Evolutionary conservation across 257 asterid genomes (phyloP).

Genomic region (Nicotiana attenuata): DNA sequence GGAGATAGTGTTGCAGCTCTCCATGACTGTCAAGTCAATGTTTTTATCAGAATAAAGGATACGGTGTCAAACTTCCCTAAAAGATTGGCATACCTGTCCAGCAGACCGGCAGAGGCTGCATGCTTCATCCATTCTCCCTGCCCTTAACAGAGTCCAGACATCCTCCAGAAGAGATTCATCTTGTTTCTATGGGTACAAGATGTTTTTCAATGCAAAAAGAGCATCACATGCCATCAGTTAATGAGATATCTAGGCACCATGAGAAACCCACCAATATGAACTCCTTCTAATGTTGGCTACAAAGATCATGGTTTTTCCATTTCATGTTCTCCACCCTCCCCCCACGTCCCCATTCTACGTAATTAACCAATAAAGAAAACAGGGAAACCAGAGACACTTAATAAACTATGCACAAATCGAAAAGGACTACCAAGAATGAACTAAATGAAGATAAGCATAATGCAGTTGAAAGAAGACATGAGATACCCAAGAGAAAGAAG

Average conservation of each 20-base stretch:
- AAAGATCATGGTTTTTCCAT: background rate
- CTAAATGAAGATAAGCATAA: background rate
- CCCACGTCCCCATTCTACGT: background rate
- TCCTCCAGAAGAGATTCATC: constrained; percentile 98
- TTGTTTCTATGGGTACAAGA: constrained; percentile 57
- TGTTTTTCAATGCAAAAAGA: background rate
- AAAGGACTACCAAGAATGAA: background rate
- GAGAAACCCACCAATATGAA: background rate
- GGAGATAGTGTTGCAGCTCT: constrained; percentile 92
- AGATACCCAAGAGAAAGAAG: background rate
- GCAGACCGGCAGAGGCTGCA: constrained; percentile 84
- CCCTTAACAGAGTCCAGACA: constrained; percentile 84
- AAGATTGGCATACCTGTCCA: constrained; percentile 69
- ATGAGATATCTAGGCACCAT: background rate
- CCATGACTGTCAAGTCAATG: constrained; percentile 68
- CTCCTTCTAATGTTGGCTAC: background rate
- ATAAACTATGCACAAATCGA: background rate
- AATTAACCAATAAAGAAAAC: background rate
- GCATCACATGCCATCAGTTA: background rate
- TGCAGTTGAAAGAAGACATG: background rate
- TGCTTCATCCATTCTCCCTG: constrained; percentile 97
- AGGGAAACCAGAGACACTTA: background rate
- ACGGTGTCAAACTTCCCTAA: constrained; percentile 17
- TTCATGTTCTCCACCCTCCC: background rate
- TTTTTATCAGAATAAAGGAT: constrained; percentile 9